Base-by-base conservation (phyloP, 441 rosid species). In the Jatropha multifida region DNA sequence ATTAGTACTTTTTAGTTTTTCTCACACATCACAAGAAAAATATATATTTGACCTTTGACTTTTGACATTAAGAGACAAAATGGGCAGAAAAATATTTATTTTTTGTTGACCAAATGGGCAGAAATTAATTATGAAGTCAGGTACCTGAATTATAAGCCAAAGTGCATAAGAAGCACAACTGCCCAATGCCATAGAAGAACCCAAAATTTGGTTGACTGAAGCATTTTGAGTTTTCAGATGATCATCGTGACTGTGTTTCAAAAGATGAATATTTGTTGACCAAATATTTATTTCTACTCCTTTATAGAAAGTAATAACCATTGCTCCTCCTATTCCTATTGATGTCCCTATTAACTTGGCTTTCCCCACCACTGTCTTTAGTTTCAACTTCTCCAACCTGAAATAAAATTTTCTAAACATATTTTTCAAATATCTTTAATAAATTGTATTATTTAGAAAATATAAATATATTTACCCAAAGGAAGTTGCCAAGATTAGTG, bases 401-500 rank as follows among this genome's bases (percentile, higher is more conserved):
- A 17, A 27, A 10, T 12, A 64, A 2, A 18, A 62, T 48, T 13
- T 18, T 42, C 2, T 2, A 65, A 65, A 49, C 8, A 0, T 13
- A 49, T 10, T 49, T 49, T 2, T 7, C 15, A 49, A 1, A 32
- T 32, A 49, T 3, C 15, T 10, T 10, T 49, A 49, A 49, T 49
- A 13, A 49, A 4, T 42, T 8, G 46, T 3, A 10, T 13, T 11
- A 49, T 49, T n/a, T 7, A 9, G 13, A n/a, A 20, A 56, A 7
- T 9, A 4, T 8, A 20, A 56, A 20, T 7, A 6, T 18, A 56
- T 2, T 11, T 84, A 86, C 92, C 90, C 64, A 17, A 85, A 75
- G 20, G 68, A 8, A 70, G 83, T 64, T 40, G 92, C 87, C 8
- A 90, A 32, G 10, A 84, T n/a, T 40, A 90, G 82, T 48, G 94